Evolutionary conservation across 2,329 filamentous ascomycete species (phyloP), one percentile per base, ranked within the genome.

Genomic region (Colletotrichum navitas): DNA sequence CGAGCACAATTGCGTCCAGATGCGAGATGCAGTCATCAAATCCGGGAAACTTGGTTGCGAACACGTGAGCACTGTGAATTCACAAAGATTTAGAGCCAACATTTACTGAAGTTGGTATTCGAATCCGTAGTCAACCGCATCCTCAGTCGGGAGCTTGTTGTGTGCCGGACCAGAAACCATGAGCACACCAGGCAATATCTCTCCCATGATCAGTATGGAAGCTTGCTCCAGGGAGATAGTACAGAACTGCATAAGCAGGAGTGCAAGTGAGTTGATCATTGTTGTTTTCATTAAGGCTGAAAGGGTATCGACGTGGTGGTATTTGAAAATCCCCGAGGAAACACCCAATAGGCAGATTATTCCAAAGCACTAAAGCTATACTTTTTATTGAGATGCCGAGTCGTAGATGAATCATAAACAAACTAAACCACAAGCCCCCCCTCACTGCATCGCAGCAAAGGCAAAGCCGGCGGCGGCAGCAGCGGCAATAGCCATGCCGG

Each of bases 401-500:
- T 34, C 51, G 52, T n/a, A 24, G 29, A 55, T 36, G 18, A n/a
- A 11, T 5, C 52, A 11, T 18, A 21, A 14, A 36, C 34, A 1
- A 54, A 55, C 3, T 1, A 21, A 32, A 5, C 52, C 7, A 3
- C 29, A 21, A 47, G 14, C 29, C 7, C 43, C n/a, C 10, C 16
- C 3, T 24, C 8, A 62, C 21, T 51, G 59, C 59, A 49, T 62
- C 32, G 43, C 59, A 21, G 43, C 43, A 26, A 47, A 62, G 32
- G 39, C 59, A 21, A 62, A 62, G 59, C 59, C 43, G 29, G 59
- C 59, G 32, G 29, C 59, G 21, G 59, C 59, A 21, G 21, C 59
- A 21, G 59, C 59, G 21, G 59, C 59, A 62, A 62, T 29, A 18
- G 43, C 59, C 29, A 62, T 62, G 4, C 59, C 59, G 16, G 59